Conservation (phyloP, 305 asterid species). For the Rubia balearica region DNA sequence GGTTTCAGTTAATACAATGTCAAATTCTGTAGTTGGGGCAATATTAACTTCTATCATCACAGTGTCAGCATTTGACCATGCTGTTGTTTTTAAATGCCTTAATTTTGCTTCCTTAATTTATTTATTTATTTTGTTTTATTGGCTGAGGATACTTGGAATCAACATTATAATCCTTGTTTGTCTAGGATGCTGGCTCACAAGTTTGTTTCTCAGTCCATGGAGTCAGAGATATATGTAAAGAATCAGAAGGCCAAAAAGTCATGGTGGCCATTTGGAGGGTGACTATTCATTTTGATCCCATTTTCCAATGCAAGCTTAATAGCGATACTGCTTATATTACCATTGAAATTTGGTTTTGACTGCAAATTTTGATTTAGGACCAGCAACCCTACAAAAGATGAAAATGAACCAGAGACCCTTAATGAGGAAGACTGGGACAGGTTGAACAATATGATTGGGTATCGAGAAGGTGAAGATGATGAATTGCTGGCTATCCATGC, state of each 20-base stretch:
- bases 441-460: slow-evolving; percentile 80
- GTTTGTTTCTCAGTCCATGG: slow-evolving; percentile 73
- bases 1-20: neutral
- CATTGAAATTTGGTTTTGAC: slow-evolving; percentile 17
- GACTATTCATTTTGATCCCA: slow-evolving; percentile 19
- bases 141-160: slow-evolving; percentile 4
- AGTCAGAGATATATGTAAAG: slow-evolving; percentile 44
- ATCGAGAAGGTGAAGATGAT: slow-evolving; percentile 65
- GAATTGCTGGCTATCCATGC: slow-evolving; percentile 34
- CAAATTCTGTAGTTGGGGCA: neutral
- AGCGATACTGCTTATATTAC: slow-evolving; percentile 7
- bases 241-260: slow-evolving; percentile 60
- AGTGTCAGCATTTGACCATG: neutral
- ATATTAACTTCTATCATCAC: neutral
- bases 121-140: neutral
- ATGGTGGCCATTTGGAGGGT: slow-evolving; percentile 99
- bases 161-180: slow-evolving; percentile 14
- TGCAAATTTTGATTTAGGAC: slow-evolving; percentile 41
- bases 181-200: slow-evolving; percentile 98
- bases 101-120: neutral
- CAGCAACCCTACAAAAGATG: slow-evolving; percentile 60
- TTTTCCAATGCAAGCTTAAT: slow-evolving; percentile 13
- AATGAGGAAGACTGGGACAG: slow-evolving; percentile 93
- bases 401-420: slow-evolving; percentile 62
- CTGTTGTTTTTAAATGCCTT: neutral